phyloP scores from a whole-genome alignment of 352 stramenopile species.

The Pythium vanterpoolii region DNA sequence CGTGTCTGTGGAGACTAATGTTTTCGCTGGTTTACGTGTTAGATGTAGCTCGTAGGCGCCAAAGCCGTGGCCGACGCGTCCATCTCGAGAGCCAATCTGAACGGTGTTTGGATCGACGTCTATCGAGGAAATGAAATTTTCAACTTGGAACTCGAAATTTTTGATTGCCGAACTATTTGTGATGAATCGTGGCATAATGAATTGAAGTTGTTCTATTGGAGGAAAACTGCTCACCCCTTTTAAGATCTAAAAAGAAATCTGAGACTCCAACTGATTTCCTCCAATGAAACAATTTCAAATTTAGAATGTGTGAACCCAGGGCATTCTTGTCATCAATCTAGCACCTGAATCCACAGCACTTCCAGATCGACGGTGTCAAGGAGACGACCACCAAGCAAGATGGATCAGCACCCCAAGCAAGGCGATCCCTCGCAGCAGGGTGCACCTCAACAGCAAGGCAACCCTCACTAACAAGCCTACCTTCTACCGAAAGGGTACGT shows the following conservation, averaged over 20 bases:
- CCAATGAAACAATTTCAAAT: too few relatives aligned
- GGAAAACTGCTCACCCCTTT: not conserved
- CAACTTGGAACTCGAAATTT: not conserved
- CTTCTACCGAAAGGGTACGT: constrained; percentile 25
- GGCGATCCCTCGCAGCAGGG: constrained; percentile 27
- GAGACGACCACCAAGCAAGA: constrained; percentile 4
- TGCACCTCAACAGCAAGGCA: constrained; percentile 38
- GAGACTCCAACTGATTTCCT: too few relatives aligned
- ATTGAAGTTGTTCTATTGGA: not conserved
- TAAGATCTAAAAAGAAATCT: too few relatives aligned
- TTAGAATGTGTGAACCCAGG: constrained; percentile 4
- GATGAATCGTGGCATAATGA: not conserved
- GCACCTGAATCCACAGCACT: constrained; percentile 1
- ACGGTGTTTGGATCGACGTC: too few relatives aligned
- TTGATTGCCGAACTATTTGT: too few relatives aligned
- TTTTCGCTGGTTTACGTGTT: constrained; percentile 39
- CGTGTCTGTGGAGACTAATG: constrained; percentile 38
- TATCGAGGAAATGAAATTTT: too few relatives aligned
- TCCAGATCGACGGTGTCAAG: constrained; percentile 8
- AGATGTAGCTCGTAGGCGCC: not conserved
- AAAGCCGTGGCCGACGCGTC: not conserved
- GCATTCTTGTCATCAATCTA: too few relatives aligned
- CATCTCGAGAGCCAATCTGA: constrained; percentile 4
- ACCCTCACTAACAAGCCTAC: constrained; percentile 33
- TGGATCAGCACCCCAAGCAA: constrained; percentile 21